Evolutionary conservation across 129 eudicot genomes (phyloP), one percentile per base, ranked within the genome.

Genomic region (Pulicaria dysenterica): DNA sequence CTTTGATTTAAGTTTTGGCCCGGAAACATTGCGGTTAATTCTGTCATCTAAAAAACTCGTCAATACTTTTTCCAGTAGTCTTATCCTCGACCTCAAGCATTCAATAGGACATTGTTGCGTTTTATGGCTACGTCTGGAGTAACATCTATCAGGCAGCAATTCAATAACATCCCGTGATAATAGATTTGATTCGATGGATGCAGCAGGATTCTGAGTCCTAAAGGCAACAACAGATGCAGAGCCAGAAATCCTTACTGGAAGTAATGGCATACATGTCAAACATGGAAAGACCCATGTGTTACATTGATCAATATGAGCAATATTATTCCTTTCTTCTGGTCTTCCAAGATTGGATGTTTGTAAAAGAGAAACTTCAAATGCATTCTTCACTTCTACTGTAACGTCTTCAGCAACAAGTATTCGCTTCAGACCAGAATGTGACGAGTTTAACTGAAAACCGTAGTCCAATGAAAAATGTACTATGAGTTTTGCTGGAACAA

Each of bases 111-210:
- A 79, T 41, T 69, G 66, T 34, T 60, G 61, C 43, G 68, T 80
- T 63, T 79, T 62, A 37, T 73, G 56, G 12, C 78, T 77, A 56
- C 58, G 82, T 67, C 43, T 24, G 16, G 66, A n/a, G 67, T 85
- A 88, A 80, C 97, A 88, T 58, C 77, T 91, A 38, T 84, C 97
- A 0, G 97, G 87, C 31, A 85, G 75, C 75, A 91, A 82, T 64
- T 91, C 84, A 37, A 88, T 78, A 37, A 85, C 67, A 50, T 76
- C 70, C 51, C 58, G 45, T n/a, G 86, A 77, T 16, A 69, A 49
- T 50, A 77, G 64, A 39, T 48, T 56, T 15, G 86, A 74, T 51
- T 72, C 76, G 39, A 91, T 80, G 39, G 58, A 56, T 63, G 83
- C 53, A 76, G 47, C 19, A 15, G 88, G 88, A 75, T 77, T 88